Conservation (phyloP, 192 early-diverging fungal genomes). For the Glomus cerebriforme region DNA sequence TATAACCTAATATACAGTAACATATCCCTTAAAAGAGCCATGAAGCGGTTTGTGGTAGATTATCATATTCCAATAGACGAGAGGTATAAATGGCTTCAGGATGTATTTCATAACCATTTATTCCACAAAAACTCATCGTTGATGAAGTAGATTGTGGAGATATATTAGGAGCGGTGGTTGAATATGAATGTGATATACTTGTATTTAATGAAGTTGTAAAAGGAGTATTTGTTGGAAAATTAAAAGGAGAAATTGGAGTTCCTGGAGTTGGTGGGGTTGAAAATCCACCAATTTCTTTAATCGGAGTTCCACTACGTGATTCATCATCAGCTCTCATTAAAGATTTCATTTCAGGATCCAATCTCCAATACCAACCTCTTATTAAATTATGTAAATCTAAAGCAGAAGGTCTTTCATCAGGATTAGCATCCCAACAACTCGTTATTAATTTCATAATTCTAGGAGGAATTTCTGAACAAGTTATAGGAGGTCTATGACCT, state of each 20-base stretch:
- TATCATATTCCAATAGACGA: background rate
- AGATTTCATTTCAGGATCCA: background rate
- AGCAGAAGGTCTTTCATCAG: background rate
- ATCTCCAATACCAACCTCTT: background rate
- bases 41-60: background rate
- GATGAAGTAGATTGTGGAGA: background rate
- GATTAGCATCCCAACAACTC: background rate
- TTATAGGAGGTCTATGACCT: background rate
- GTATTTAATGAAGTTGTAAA: background rate
- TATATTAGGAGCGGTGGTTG: too few relatives aligned
- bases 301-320: background rate
- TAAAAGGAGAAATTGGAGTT: background rate
- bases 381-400: background rate
- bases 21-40: too few relatives aligned
- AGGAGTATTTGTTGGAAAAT: too few relatives aligned
- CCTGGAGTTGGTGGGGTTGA: background rate
- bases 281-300: background rate
- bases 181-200: background rate
- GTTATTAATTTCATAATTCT: background rate
- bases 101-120: background rate
- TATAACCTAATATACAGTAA: background rate
- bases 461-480: background rate
- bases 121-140: background rate
- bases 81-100: background rate
- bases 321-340: background rate